Base-by-base conservation (phyloP, 2,329 filamentous ascomycete species). In the Stagonosporopsis tanaceti region DNA sequence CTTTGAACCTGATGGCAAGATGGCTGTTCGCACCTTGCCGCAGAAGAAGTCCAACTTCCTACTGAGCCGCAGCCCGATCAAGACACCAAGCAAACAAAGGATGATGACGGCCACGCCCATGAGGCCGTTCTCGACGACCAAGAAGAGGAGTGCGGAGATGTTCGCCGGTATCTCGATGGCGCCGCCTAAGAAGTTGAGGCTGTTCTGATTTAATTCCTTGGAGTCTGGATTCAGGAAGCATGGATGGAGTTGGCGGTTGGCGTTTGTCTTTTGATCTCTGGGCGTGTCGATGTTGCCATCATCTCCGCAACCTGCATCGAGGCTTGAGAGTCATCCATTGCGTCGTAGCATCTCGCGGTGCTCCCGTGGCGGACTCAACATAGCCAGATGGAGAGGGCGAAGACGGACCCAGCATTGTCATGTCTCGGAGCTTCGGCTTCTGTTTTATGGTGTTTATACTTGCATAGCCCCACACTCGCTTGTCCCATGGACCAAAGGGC, bases 81-180 rank as follows among this genome's bases (percentile, higher is more conserved):
- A 82, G 66, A 85, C 83, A 1, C 84, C 84, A 1, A 82, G 83
- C 0, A 85, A 85, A 67, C 80, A 82, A 17, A 65, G 56, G 32
- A 66, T 64, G 42, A 67, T 74, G 24, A 50, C 50, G n/a, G 55
- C 69, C 24, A 67, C 66, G 9, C 67, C 72, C 4, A 34, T 69
- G 47, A 64, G 68, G 42, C 61, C 61, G 4, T 65, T 65, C 44
- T 64, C 66, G 3, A 67, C 65, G 1, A 60, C 53, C 14, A 69
- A 69, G 62, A 70, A 67, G 64, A 63, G 63, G 8, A 47, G 61
- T 1, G 60, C 60, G 8, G 65, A 67, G 12, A 40, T 47, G 17
- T 65, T 66, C 22, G 53, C 60, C 15, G 60, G 61, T 12, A 61
- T 67, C 46, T 61, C 63, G 6, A 59, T 67, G 54, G 64, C 61